Conservation (phyloP, 1,284 basidiomycete species). For the Microbotryum intermedium region DNA sequence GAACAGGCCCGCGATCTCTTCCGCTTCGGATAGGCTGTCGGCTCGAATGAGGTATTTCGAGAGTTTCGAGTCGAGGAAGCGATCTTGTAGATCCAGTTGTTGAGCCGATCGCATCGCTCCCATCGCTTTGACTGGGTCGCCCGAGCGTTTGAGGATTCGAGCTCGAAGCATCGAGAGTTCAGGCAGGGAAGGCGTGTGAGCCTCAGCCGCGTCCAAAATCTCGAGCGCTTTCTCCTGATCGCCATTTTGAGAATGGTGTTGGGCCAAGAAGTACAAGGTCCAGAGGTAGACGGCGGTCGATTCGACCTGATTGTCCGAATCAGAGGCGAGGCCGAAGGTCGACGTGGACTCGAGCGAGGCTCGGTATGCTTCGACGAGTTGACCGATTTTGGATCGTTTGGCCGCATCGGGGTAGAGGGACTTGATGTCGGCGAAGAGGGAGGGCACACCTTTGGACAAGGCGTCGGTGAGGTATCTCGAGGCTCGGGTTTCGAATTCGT, state of each 20-base stretch:
- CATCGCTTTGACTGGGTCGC: constrained; percentile 69
- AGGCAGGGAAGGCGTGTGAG: constrained; percentile 87
- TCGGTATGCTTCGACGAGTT: constrained; percentile 55
- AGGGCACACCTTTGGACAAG: constrained; percentile 80
- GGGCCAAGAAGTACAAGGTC: constrained; percentile 89
- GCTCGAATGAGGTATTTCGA: constrained; percentile 85
- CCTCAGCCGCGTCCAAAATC: constrained; percentile 57
- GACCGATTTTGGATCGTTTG: constrained; percentile 63
- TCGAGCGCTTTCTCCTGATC: constrained; percentile 51
- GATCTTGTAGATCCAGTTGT: constrained; percentile 82
- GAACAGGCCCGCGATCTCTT: constrained; percentile 65
- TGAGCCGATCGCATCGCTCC: constrained; percentile 72
- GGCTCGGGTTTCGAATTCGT: constrained; percentile 58
- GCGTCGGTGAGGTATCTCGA: constrained; percentile 62
- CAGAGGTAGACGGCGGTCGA: constrained; percentile 86
- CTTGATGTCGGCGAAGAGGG: constrained; percentile 88
- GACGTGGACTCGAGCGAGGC: constrained; percentile 35
- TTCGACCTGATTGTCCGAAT: constrained; percentile 39
- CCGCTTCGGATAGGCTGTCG: constrained; percentile 66
- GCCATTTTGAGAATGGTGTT: constrained; percentile 69
- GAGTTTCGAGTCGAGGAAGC: constrained; percentile 89
- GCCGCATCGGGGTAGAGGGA: constrained; percentile 59
- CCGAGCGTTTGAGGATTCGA: constrained; percentile 76
- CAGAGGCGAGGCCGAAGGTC: neutral
- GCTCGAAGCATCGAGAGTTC: constrained; percentile 81